Conservation (phyloP, 1,139 yeast species). For the Hanseniaspora gamundiae region DNA sequence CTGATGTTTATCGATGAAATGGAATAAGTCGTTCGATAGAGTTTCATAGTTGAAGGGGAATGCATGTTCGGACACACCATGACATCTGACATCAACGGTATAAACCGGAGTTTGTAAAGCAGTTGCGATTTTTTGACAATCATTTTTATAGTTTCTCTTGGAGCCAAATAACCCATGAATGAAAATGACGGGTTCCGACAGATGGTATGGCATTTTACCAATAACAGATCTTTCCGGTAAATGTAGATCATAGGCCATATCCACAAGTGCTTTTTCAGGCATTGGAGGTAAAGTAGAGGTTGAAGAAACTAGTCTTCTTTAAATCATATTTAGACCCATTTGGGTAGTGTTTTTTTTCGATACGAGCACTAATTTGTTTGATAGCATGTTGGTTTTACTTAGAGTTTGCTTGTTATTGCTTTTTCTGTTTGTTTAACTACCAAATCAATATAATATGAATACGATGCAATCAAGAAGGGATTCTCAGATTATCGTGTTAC, state of each 20-base stretch:
- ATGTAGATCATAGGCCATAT: constrained; percentile 21
- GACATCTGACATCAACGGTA: constrained; percentile 39
- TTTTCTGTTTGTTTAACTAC: no score
- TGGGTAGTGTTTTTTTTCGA: constrained; percentile 1
- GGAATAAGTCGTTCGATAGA: constrained; percentile 32
- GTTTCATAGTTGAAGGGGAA: constrained; percentile 33
- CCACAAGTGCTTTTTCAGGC: constrained; percentile 17
- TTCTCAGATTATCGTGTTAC: no score
- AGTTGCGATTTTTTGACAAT: constrained; percentile 28
- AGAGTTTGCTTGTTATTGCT: no score
- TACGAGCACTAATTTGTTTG: no score
- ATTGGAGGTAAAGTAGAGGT: constrained; percentile 12
- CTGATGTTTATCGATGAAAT: constrained; percentile 23
- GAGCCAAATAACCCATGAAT: constrained; percentile 42
- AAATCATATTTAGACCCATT: background rate
- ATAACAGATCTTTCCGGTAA: constrained; percentile 15
- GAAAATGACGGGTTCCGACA: constrained; percentile 29
- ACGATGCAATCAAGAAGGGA: no score
- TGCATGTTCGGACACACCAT: constrained; percentile 35
- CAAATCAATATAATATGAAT: no score
- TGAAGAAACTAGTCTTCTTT: background rate
- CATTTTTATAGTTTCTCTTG: constrained; percentile 30
- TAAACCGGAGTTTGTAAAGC: constrained; percentile 26
- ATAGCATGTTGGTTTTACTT: no score
- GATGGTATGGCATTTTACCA: constrained; percentile 14